These are phyloP conservation scores for Coemansia sp. DNA, from an alignment of 192 early-diverging fungal genomes.

Conservation along the genomic window DNA sequence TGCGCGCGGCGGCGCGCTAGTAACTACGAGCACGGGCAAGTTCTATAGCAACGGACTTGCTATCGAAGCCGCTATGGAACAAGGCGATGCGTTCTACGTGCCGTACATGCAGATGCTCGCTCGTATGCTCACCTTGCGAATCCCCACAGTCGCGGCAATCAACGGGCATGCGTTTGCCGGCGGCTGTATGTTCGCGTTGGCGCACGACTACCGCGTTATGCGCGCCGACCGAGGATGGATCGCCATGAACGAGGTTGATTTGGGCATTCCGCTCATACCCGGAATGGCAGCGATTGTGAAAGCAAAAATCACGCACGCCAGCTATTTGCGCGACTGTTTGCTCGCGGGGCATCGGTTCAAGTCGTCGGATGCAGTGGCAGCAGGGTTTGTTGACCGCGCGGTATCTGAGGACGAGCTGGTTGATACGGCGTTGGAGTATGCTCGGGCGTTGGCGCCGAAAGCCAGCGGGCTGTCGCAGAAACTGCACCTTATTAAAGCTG, in stretches of 20 bases:
- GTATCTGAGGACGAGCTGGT: conserved; percentile 55
- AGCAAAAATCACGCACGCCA: conserved; percentile 58
- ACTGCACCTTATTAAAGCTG: conserved; percentile 62
- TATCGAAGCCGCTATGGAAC: conserved; percentile 52
- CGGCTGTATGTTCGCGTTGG: conserved; percentile 62
- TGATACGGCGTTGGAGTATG: conserved; percentile 57
- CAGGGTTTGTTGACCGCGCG: conserved; percentile 61
- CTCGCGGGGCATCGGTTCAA: conserved; percentile 62
- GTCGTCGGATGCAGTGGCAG: conserved; percentile 60
- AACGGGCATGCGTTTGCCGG: conserved; percentile 85
- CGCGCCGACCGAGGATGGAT: conserved; percentile 70
- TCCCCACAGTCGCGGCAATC: conserved; percentile 73
- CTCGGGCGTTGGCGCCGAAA: conserved; percentile 56
- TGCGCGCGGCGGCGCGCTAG: conserved; percentile 55
- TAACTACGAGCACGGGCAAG: conserved; percentile 65
- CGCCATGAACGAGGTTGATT: conserved; percentile 78
- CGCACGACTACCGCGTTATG: conserved; percentile 73
- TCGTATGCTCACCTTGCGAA: conserved; percentile 61
- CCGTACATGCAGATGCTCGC: conserved; percentile 60
- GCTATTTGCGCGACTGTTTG: conserved; percentile 62
- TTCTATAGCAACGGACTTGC: conserved; percentile 75
- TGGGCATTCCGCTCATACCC: conserved; percentile 63
- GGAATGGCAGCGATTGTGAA: conserved; percentile 71
- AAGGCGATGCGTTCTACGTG: conserved; percentile 50
- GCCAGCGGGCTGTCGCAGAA: conserved; percentile 56